Percentiles rank a stretch among this genome's conserved stretches.
Evolutionary conservation across 176 grass and related monocot species (phyloP).

Genomic region (Elymus sibiricus): DNA sequence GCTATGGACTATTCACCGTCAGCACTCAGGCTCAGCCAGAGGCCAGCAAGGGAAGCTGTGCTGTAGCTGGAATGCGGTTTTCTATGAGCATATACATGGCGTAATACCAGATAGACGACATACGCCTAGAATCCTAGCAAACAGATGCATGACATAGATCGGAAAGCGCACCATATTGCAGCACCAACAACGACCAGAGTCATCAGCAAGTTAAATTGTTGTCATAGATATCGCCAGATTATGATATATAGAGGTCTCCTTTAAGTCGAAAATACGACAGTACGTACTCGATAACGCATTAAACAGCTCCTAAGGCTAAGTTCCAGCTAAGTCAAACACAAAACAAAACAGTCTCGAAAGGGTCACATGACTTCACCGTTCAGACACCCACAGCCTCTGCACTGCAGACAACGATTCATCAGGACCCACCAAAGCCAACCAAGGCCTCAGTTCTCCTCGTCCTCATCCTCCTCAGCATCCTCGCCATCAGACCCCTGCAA

Average conservation of each 20-base stretch:
- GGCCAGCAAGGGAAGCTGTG: no score
- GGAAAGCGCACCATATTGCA: no score
- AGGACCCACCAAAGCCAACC: slow-evolving; percentile 10
- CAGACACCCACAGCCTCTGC: slow-evolving; percentile 21
- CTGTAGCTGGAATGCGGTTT: no score
- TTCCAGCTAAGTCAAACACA: slow-evolving; percentile 59
- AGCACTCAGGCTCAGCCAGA: no score
- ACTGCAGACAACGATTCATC: slow-evolving; percentile 5
- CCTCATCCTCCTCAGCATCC: slow-evolving; percentile 44
- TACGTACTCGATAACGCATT: slow-evolving; percentile 41
- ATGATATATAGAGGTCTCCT: slow-evolving; percentile 46
- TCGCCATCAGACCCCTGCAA: slow-evolving; percentile 49
- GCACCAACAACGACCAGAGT: not conserved
- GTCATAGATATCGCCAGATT: slow-evolving; percentile 45
- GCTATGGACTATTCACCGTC: no score
- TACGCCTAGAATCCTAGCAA: no score
- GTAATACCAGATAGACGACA: no score
- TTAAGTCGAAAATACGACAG: slow-evolving; percentile 23
- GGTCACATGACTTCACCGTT: slow-evolving; percentile 27
- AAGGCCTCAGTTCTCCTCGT: slow-evolving; percentile 40
- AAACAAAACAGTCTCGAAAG: slow-evolving; percentile 6
- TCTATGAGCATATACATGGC: no score
- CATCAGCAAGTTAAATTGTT: slow-evolving; percentile 38
- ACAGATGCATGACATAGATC: no score
- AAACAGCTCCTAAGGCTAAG: slow-evolving; percentile 38